phyloP scores from a whole-genome alignment of 495 filamentous ascomycete species.

The Trichoderma orchidacearum region DNA sequence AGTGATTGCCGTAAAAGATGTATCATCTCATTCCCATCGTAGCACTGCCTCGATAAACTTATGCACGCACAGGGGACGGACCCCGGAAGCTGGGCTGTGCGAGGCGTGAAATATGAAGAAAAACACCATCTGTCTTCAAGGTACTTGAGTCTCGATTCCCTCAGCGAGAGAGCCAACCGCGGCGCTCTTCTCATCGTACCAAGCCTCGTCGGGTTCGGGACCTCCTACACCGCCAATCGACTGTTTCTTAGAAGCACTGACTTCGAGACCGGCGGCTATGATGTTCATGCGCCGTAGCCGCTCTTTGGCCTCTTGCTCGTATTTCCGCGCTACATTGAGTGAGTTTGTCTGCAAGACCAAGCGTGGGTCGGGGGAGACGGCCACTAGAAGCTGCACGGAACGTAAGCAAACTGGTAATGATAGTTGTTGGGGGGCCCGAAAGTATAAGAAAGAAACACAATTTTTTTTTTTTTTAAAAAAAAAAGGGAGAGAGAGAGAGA shows the following conservation, averaged over 20 bases:
- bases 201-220: slow-evolving; percentile 5
- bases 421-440: background rate
- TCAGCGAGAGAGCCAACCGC: background rate
- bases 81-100: too few species aligned
- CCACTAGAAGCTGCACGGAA: slow-evolving; percentile 44
- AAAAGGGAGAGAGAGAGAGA: background rate
- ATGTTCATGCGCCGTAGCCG: slow-evolving; percentile 65
- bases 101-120: too few species aligned
- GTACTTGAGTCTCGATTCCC: background rate
- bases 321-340: slow-evolving; percentile 51
- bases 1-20: too few species aligned
- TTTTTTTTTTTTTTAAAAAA: too few species aligned
- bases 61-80: too few species aligned
- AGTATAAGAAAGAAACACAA: background rate
- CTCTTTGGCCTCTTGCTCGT: slow-evolving; percentile 59
- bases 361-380: slow-evolving; percentile 50
- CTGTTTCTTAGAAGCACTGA: slow-evolving; percentile 25
- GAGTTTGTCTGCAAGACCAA: slow-evolving; percentile 51
- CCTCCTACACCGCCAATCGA: slow-evolving; percentile 8
- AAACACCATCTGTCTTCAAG: background rate
- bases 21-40: background rate
- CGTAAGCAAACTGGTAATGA: background rate
- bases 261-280: slow-evolving; percentile 58
- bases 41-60: background rate
- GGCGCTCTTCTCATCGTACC: slow-evolving; percentile 4